Evolutionary conservation across 768 basidiomycete species (phyloP), one percentile per base, ranked within the genome.

Genomic region (Mycena vitilis): DNA sequence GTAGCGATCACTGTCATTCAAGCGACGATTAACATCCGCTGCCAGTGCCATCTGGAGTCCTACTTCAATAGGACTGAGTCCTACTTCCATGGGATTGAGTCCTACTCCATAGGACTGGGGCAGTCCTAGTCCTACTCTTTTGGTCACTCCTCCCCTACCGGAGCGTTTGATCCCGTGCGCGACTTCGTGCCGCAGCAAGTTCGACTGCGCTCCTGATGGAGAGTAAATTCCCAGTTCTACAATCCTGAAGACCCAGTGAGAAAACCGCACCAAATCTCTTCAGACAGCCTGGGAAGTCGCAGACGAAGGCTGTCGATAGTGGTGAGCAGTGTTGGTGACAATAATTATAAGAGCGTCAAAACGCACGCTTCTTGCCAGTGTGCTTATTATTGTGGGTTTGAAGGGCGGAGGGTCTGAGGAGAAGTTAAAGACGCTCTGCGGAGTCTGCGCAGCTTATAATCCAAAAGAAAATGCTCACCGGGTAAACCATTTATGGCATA

Each of bases 231-330:
- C 20, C 16, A 10, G 18, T 22, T 63, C 20, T n/a, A 3, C 11
- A 2, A 47, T 18, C 4, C 8, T 23, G 7, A 8, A 5, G n/a
- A 53, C 12, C 15, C 18, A 18, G 40, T 25, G 2, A 38, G 22
- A 34, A n/a, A 18, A 40, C 18, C 38, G n/a, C 0, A 66, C 65
- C 65, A 22, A 54, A 66, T 66, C n/a, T 25, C 44, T 54, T 60
- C 22, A 1, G 2, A 45, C 65, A 66, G 38, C 42, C 42, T 11
- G 30, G 34, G 22, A 54, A 23, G 42, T 59, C 6, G 25, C 58
- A 60, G 22, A 8, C 25, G 51, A 66, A 66, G 22, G 23, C 63
- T 65, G 47, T 25, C n/a, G n/a, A 22, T 30, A n/a, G n/a, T n/a
- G n/a, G 23, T 12, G 15, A 22, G 25, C 9, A 40, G n/a, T 54